Evolutionary conservation across 805 yeast species (phyloP).

Genomic region (Candida corydali): DNA sequence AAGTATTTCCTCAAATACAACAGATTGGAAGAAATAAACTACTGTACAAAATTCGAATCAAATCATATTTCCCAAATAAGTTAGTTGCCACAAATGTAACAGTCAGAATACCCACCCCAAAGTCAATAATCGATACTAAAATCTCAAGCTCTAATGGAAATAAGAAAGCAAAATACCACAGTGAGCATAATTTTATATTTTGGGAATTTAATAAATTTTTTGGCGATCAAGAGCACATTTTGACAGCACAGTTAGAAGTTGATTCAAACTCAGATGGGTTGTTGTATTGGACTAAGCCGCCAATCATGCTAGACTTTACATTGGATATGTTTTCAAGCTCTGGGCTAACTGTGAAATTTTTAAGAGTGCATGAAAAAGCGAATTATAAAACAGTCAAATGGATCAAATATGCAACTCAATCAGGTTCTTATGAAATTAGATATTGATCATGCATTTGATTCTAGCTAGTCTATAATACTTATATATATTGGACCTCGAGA

Average conservation of each 20-base stretch:
- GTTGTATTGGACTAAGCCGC: conserved; percentile 63
- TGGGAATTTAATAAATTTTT: conserved; percentile 71
- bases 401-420: conserved; percentile 74
- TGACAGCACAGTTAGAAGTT: conserved; percentile 51
- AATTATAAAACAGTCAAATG: conserved; percentile 76
- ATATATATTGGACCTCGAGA: too few species aligned
- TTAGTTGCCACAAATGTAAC: conserved; percentile 60
- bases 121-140: conserved; percentile 22
- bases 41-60: conserved; percentile 57
- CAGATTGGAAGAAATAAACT: conserved; percentile 40
- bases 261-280: conserved; percentile 17
- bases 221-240: conserved; percentile 61
- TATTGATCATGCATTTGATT: too few species aligned
- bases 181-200: conserved; percentile 58
- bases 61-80: conserved; percentile 57
- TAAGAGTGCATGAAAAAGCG: conserved; percentile 57
- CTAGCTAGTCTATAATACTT: too few species aligned
- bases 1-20: conserved; percentile 52
- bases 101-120: conserved; percentile 66
- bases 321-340: conserved; percentile 74
- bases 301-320: conserved; percentile 65
- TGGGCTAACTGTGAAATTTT: conserved; percentile 68
- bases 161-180: conserved; percentile 67
- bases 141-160: conserved; percentile 51
- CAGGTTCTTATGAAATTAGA: conserved; percentile 81